Base-by-base conservation (phyloP, 345 rosid genomes). In the Erysimum cheiranthoides region DNA sequence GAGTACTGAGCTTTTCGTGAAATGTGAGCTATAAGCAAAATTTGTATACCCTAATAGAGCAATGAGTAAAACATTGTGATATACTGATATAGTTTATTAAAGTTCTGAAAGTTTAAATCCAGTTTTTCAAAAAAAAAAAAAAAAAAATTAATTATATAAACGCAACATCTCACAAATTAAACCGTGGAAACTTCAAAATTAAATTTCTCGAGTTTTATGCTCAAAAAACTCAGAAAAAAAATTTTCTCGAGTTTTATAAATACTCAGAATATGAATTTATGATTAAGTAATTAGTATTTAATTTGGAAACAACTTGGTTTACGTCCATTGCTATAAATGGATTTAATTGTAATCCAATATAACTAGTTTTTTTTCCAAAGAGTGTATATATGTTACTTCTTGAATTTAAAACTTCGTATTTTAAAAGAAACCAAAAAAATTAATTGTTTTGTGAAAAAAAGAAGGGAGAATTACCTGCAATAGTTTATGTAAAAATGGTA, bases 1-100 rank as follows among this genome's bases (percentile, higher is more conserved):
- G 32, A 66, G 45, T 66, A 4, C 1, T 30, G 16, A 13, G 45
- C 40, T 28, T 38, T 60, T 53, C n/a, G 30, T 28, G 63, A 68
- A 61, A 61, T 62, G 70, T 76, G 25, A 69, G 7, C 39, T 52
- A 62, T 52, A 69, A 76, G 75, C 66, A 76, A 69, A 52, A 6
- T 1, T 61, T 21, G 39, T 76, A 49, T 38, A 59, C 31, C 53
- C 9, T 36, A 28, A 4, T 38, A 66, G 31, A 47, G 9, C 53
- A 58, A 49, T 5, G 21, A 36, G 12, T 39, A 56, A 43, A 50
- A 68, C 68, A 68, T 42, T 68, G 31, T 60, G 68, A 42, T 68
- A 6, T 4, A 5, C 13, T 16, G n/a, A n/a, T n/a, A n/a, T n/a
- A n/a, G n/a, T 9, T 32, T 25, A n/a, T 21, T 43, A 17, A 8